Base-by-base conservation (phyloP, 1,284 basidiomycete genomes). In the Rhodofomes roseus region DNA sequence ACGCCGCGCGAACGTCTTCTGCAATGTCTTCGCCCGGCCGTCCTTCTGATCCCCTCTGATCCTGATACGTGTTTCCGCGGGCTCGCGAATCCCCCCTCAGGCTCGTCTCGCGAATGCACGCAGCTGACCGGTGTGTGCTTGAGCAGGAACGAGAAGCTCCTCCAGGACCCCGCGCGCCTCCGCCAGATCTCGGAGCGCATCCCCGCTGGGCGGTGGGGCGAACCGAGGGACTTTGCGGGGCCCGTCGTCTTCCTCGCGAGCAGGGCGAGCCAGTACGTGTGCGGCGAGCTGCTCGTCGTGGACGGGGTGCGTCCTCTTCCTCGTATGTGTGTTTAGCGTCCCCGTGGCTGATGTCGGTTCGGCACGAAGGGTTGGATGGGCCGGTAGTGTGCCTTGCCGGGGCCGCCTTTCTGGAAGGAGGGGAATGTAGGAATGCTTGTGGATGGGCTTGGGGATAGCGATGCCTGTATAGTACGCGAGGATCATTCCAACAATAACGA, bases 131-230 rank as follows among this genome's bases (percentile, higher is more conserved):
- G 2, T 27, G 27, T 27, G 31, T 22, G 46, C 20, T 14, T 18
- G 12, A 36, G 18, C 56, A 90, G 87, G 90, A 95, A 94, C 74
- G 87, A 90, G 69, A 84, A 83, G 66, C 79, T 95, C 48, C 80
- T 95, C 48, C 78, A 81, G 54, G 89, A 95, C 74, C 85, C 89
- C 40, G 80, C 78, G 44, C 86, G 93, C 55, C 80, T 89, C 60
- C 86, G 87, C 56, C 95, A 98, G 76, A 96, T 98, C 70, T 87
- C 92, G 59, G 95, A 96, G 71, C 86, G 95, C 59, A 96, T 96
- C 65, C 94, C 94, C n/a, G 90, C 92, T 7, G 90, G 87, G 20
- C 80, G 95, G 61, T 98, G 96, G 96, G 96, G 93, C 40, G 76
- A 82, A 34, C 93, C 95, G 1, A 79, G 78, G 46, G 95, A 98